Base-by-base conservation (phyloP, 768 basidiomycete genomes). In the Tricholoma furcatifolium region DNA sequence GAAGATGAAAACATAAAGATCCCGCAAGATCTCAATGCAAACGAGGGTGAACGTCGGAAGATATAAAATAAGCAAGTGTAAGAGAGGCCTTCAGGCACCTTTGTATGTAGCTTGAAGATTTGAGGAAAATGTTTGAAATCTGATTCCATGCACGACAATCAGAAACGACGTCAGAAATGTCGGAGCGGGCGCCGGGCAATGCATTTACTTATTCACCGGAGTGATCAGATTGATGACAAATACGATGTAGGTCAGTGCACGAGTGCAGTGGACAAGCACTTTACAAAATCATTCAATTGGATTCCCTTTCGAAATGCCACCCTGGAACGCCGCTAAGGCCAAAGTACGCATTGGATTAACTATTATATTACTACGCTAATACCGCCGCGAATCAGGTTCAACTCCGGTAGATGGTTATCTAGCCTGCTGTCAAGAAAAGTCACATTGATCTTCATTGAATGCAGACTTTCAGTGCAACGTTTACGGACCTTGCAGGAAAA, bases 401-500 rank as follows among this genome's bases (percentile, higher is more conserved):
- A 43, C 61, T 62, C 43, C 58, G 61, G 61, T 62, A 58, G 49
- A 57, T 55, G 43, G 17, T 21, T 8, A 30, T 43, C 17, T 39
- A 52, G 46, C 35, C 43, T n/a, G 32, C 6, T 11, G 12, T 34
- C n/a, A 31, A 10, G 23, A 21, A 24, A 14, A 36, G n/a, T 38
- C 34, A 54, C 30, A 53, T 50, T 42, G 12, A 35, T 50, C 8
- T 51, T 27, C 7, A 18, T 14, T 44, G 32, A 12, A 43, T 55
- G 17, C 53, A 93, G 91, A 53, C 77, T 95, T 31, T 89, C 91
- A 1, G 88, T 93, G 18, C 91, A 95, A 67, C 83, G 91, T 15
- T 74, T 93, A 54, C 81, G 91, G 51, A 94, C 86, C 17, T 73
- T 93, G 9, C 89, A 94, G 60, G 90, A 94, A 73, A 98, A 98